Base-by-base conservation (phyloP, 805 yeast species). In the Candida bentonensis region DNA sequence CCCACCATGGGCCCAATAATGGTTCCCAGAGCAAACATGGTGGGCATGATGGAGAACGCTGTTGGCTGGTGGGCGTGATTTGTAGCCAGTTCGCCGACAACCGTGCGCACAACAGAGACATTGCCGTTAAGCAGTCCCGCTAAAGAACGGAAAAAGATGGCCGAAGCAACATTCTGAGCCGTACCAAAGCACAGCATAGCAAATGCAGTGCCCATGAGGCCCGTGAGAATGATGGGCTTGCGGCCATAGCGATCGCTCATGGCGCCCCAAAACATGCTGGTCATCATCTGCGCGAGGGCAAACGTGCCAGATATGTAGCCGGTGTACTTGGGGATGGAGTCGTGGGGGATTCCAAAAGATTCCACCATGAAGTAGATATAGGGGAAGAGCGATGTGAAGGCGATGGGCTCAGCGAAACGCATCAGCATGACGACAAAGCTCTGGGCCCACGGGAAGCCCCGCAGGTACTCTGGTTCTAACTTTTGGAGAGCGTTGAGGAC, bases 101-200 rank as follows among this genome's bases (percentile, higher is more conserved):
- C 60, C 0, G 84, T 78, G 55, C 84, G 61, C 25, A 78, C 54
- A n/a, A 78, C 82, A 0, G 79, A 77, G 5, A 76, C 73, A 54
- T 78, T 78, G 4, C 83, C 85, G 53, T 78, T 78, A 36, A 78
- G 58, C 2, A 71, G 59, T 0, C 85, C 85, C 61, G 73, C 69
- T 39, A 69, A 49, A 20, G 70, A 63, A 52, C 83, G 63, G 7
- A 82, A 74, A 13, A 62, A 52, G 2, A 78, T 50, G 0, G 82
- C 82, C 60, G 66, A 63, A 51, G 66, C 69, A 52, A 67, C 74
- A 53, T 68, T 72, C 17, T 58, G 62, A 13, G 79, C 61, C 49
- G 76, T 73, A 1, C 84, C 84, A 50, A 79, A 68, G 3, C 67
- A 43, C 23, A 75, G 46, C 46, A 74, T 56, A 5, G 76, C 65